These are phyloP conservation scores for Umbelopsis ramanniana DNA, from an alignment of 192 early-diverging fungal species.

Conservation along the genomic window DNA sequence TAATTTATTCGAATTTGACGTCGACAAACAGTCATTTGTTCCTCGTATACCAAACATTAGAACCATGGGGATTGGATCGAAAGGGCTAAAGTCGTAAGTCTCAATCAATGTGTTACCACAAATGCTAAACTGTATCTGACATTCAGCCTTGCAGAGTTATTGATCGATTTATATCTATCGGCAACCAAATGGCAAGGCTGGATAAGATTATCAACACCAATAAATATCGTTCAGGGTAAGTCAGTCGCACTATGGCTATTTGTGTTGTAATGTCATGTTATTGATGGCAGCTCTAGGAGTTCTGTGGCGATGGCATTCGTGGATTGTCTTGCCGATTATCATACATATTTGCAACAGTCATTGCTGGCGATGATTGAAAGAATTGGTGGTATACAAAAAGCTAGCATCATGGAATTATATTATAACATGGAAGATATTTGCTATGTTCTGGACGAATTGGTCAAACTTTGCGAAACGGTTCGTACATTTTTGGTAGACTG, in stretches of 20 bases:
- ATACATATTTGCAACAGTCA: constrained; percentile 14
- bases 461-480: neutral
- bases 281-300: neutral
- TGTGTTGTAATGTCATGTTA: neutral
- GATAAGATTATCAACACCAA: neutral
- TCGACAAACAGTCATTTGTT: neutral
- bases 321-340: constrained; percentile 1
- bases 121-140: no score
- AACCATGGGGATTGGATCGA: neutral
- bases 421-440: neutral
- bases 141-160: neutral
- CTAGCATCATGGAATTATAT: neutral
- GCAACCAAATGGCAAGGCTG: neutral
- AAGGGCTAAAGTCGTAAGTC: neutral
- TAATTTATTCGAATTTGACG: neutral
- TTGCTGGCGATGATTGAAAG: constrained; percentile 14
- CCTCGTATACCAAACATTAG: neutral
- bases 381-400: neutral
- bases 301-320: neutral
- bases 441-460: constrained; percentile 1
- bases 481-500: neutral
- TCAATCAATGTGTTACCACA: neutral
- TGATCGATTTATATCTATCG: neutral
- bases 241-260: neutral
- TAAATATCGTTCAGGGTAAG: neutral